Base-by-base conservation (phyloP, 306 rosid species). In the Lupinus albus region DNA sequence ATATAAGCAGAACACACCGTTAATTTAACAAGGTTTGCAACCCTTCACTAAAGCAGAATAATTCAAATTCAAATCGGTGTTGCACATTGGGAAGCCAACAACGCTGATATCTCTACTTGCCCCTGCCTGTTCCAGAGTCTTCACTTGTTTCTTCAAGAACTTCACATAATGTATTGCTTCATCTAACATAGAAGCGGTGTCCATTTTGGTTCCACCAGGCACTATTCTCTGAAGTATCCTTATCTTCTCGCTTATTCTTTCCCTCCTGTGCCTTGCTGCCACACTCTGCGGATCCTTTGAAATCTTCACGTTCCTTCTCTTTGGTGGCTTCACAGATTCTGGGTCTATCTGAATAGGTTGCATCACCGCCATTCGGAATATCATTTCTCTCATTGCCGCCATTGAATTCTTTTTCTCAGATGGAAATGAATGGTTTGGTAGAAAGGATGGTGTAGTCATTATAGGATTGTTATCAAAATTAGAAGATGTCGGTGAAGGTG, bases 201-300 rank as follows among this genome's bases (percentile, higher is more conserved):
- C 97, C 97, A 92, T 92, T 70, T 92, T 92, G 0, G 96, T 89
- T 17, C 97, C 97, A 2, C 97, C 97, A 0, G 97, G 97, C 1
- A 92, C 97, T 20, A 92, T 54, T 75, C 97, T 87, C 82, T 92
- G 97, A 51, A 92, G 83, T 11, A 80, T 89, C 61, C 97, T 85
- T 28, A 92, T 92, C 64, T 79, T 84, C 81, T 92, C 92, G 66
- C 97, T 89, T 38, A 92, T 92, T 61, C 92, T 78, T 16, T 92
- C 97, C 81, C 97, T 79, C 14, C 97, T 74, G 58, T 92, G 96
- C 77, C 97, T 79, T 57, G 97, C 96, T 7, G 96, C 97, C 80
- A 92, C 97, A 58, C 95, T 92, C 78, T 92, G 97, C 7, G 97
- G 97, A 38, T 89, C 97, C 78, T 84, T 92, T 0, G 97, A 92